Evolutionary conservation across 176 grass and related monocot species (phyloP).

Genomic region (Musa schizocarpa): DNA sequence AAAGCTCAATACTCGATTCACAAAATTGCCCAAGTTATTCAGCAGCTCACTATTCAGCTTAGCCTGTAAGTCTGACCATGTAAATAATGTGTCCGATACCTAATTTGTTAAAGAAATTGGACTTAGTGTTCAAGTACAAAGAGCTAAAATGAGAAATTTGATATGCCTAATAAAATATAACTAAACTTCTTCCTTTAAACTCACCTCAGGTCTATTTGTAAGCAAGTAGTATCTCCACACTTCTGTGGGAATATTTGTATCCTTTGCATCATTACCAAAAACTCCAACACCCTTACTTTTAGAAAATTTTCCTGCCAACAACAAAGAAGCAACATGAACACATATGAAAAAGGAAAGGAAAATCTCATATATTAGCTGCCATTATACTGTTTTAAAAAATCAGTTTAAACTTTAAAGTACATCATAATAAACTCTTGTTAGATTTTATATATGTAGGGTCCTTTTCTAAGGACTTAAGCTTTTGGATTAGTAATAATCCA

Average conservation of each 20-base stretch:
- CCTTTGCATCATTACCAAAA: constrained; percentile 92
- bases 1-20: constrained; percentile 89
- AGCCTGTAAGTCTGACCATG: constrained; percentile 86
- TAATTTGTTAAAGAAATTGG: constrained; percentile 26
- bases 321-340: constrained; percentile 9
- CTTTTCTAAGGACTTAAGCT: too few species aligned
- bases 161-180: constrained; percentile 14
- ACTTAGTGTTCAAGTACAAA: constrained; percentile 17
- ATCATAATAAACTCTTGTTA: too few species aligned
- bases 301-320: constrained; percentile 78
- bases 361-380: background rate
- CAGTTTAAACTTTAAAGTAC: background rate
- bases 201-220: constrained; percentile 80
- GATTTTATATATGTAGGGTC: too few species aligned
- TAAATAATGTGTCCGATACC: constrained; percentile 91
- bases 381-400: too few species aligned
- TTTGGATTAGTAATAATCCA: too few species aligned
- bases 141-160: background rate
- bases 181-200: constrained; percentile 14
- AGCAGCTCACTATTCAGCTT: constrained; percentile 79
- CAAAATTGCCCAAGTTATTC: constrained; percentile 90
- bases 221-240: constrained; percentile 96
- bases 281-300: constrained; percentile 89
- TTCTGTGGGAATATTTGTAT: constrained; percentile 74
- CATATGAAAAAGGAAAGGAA: background rate